Conservation (phyloP, 2,329 filamentous ascomycete species). For the Lasiodiplodia gonubiensis region DNA sequence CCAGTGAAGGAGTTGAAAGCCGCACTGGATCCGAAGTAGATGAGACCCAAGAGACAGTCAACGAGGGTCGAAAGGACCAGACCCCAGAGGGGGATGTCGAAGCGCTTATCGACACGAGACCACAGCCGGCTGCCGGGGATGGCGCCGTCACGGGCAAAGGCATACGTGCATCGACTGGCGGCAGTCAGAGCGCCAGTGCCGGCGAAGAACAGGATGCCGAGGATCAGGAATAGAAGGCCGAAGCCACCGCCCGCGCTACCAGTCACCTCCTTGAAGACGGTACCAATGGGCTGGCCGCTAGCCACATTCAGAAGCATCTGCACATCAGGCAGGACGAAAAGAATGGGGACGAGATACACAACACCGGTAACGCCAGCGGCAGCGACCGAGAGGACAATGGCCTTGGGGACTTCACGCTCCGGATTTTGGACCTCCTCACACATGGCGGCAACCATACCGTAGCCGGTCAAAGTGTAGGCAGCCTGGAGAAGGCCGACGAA, state of each 20-base stretch:
- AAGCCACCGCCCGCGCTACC: constrained; percentile 76
- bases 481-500: constrained; percentile 74
- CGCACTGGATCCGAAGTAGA: constrained; percentile 78
- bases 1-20: constrained; percentile 83
- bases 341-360: constrained; percentile 72
- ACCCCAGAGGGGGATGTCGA: constrained; percentile 74
- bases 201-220: constrained; percentile 78
- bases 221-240: constrained; percentile 74
- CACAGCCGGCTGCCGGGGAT: constrained; percentile 73
- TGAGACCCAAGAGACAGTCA: constrained; percentile 73
- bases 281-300: constrained; percentile 76
- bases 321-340: constrained; percentile 77
- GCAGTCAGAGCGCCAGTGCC: constrained; percentile 77
- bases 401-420: constrained; percentile 71
- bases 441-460: constrained; percentile 75
- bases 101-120: constrained; percentile 66
- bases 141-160: constrained; percentile 76
- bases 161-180: constrained; percentile 75
- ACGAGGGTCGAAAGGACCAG: constrained; percentile 71
- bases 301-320: constrained; percentile 66
- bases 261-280: constrained; percentile 76
- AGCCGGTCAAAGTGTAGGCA: constrained; percentile 66
- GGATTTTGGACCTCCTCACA: constrained; percentile 75
- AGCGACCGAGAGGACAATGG: constrained; percentile 72
- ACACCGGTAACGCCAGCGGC: constrained; percentile 70